These are phyloP conservation scores for Stentor roeselii DNA, from an alignment of 73 alveolate genomes.

Conservation along the genomic window DNA sequence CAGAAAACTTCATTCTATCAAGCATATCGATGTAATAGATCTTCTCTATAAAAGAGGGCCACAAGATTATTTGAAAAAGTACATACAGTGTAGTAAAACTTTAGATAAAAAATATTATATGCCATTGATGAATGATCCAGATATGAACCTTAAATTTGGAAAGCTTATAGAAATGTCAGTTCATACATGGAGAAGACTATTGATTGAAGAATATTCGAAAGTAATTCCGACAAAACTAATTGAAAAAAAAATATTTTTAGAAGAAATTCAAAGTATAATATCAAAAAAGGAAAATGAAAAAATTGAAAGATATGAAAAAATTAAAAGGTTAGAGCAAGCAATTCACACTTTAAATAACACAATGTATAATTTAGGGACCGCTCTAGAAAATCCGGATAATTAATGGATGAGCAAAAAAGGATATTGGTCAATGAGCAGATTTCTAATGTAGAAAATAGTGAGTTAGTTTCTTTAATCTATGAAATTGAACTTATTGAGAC, in stretches of 20 bases:
- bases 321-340: too few relatives aligned
- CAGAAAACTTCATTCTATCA: background rate
- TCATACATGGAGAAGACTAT: background rate
- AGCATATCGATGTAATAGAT: background rate
- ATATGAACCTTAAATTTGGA: background rate
- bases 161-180: background rate
- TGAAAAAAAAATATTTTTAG: too few relatives aligned
- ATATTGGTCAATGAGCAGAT: too few relatives aligned
- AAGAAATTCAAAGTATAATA: background rate
- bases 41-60: background rate
- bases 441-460: background rate
- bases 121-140: background rate
- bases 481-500: background rate
- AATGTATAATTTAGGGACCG: background rate
- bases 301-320: background rate
- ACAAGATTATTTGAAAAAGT: background rate
- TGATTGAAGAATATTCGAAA: background rate
- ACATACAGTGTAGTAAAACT: background rate
- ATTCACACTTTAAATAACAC: background rate
- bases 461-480: background rate
- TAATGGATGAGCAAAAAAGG: background rate
- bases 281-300: background rate
- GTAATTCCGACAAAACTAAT: background rate
- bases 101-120: background rate
- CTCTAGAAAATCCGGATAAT: background rate